Conservation (phyloP, 1,139 yeast species). For the Diutina catenulata region DNA sequence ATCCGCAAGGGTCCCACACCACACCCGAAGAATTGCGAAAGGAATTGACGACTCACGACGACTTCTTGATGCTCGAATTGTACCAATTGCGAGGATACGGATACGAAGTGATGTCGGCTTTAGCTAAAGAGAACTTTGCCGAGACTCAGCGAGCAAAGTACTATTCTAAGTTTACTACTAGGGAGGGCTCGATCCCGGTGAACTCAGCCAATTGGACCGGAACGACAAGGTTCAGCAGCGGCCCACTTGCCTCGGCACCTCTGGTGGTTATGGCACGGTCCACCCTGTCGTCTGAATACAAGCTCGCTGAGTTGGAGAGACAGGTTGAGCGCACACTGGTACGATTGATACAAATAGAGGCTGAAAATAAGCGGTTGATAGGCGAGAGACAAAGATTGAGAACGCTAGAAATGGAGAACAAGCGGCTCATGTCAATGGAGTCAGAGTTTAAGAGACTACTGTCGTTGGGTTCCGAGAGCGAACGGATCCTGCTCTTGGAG, state of each 20-base stretch:
- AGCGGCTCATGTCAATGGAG: too few relatives aligned
- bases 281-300: too few relatives aligned
- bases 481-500: too few relatives aligned
- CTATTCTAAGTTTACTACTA: too few relatives aligned
- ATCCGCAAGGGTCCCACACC: neutral
- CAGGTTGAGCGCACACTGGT: neutral
- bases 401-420: neutral
- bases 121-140: neutral
- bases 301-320: neutral
- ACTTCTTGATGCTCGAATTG: neutral
- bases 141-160: neutral
- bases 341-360: neutral
- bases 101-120: neutral
- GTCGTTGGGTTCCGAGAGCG: too few relatives aligned
- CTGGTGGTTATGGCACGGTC: too few relatives aligned
- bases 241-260: too few relatives aligned
- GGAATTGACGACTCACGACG: neutral
- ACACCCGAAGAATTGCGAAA: neutral
- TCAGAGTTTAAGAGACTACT: too few relatives aligned
- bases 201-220: too few relatives aligned
- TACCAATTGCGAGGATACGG: neutral
- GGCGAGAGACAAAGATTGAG: neutral
- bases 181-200: too few relatives aligned
- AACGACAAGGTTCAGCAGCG: too few relatives aligned
- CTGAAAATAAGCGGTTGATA: neutral